Conservation (phyloP, 139 green algal genomes). For the Coelastrella sp. region DNA sequence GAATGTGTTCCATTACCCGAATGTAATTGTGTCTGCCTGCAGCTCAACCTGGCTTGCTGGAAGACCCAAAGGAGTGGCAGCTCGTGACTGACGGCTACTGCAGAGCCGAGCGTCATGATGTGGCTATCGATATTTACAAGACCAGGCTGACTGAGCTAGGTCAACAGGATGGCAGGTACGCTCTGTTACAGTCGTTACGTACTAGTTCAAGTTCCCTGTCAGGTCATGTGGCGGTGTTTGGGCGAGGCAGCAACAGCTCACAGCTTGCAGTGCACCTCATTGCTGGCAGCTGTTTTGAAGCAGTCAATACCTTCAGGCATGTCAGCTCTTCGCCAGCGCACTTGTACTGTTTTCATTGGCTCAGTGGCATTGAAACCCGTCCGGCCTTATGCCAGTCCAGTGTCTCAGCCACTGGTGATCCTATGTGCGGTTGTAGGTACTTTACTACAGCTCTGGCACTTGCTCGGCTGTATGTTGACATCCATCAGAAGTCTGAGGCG, state of each 20-base stretch:
- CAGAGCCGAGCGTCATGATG: neutral
- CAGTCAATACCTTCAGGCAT: too few relatives aligned
- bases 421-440: constrained; percentile 23
- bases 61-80: constrained; percentile 32
- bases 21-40: neutral
- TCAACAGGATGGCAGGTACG: constrained; percentile 15
- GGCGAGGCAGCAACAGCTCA: neutral
- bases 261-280: neutral
- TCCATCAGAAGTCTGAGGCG: neutral
- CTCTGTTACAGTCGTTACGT: neutral
- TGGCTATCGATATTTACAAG: neutral
- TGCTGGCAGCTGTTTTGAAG: too few relatives aligned
- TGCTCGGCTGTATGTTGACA: constrained; percentile 10
- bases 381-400: too few relatives aligned
- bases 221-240: too few relatives aligned
- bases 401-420: neutral
- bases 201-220: neutral
- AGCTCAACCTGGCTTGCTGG: constrained; percentile 16
- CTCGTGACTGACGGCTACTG: constrained; percentile 24
- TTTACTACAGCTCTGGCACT: constrained; percentile 14
- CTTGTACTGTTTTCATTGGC: too few relatives aligned
- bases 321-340: too few relatives aligned
- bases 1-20: neutral
- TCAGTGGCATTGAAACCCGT: too few relatives aligned
- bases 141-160: constrained; percentile 1